Conservation (phyloP, 495 filamentous ascomycete genomes). For the Penicillium subrubescens region DNA sequence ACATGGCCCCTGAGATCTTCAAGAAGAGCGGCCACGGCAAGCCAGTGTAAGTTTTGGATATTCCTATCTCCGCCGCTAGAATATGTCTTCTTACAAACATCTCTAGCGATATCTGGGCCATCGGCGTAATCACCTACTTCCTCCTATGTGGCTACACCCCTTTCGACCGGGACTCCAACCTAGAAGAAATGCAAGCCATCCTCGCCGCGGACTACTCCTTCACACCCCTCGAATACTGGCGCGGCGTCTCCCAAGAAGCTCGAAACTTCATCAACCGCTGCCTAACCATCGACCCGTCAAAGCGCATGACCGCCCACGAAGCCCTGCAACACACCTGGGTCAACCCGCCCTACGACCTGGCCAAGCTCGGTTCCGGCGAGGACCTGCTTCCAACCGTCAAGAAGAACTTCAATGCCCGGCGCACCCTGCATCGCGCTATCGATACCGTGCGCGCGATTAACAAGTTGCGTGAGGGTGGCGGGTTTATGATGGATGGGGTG, state of each 20-base stretch:
- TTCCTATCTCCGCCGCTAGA: not conserved
- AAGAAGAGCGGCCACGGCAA: slow-evolving; percentile 79
- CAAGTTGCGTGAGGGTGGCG: slow-evolving; percentile 85
- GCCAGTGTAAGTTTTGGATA: slow-evolving; percentile 60
- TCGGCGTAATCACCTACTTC: slow-evolving; percentile 91
- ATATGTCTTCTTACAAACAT: not conserved
- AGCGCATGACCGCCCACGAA: slow-evolving; percentile 92
- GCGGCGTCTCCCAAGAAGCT: slow-evolving; percentile 80
- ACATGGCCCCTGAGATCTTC: slow-evolving; percentile 89
- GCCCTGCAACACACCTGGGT: slow-evolving; percentile 90
- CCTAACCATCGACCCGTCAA: slow-evolving; percentile 82
- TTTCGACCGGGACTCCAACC: slow-evolving; percentile 94
- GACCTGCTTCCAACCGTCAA: slow-evolving; percentile 92
- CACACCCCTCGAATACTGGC: slow-evolving; percentile 96
- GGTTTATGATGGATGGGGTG: slow-evolving; percentile 79
- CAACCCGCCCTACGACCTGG: slow-evolving; percentile 52
- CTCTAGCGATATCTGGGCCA: slow-evolving; percentile 73
- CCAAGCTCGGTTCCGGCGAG: slow-evolving; percentile 49
- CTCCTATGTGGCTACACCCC: slow-evolving; percentile 97
- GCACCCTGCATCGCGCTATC: slow-evolving; percentile 93
- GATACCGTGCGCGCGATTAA: slow-evolving; percentile 98
- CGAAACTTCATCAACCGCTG: slow-evolving; percentile 88
- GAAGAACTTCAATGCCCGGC: slow-evolving; percentile 98
- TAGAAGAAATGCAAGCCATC: slow-evolving; percentile 99
- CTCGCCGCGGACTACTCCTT: slow-evolving; percentile 94